phyloP scores from a whole-genome alignment of 2,329 filamentous ascomycete genomes.

The Lecanicillium sp. region DNA sequence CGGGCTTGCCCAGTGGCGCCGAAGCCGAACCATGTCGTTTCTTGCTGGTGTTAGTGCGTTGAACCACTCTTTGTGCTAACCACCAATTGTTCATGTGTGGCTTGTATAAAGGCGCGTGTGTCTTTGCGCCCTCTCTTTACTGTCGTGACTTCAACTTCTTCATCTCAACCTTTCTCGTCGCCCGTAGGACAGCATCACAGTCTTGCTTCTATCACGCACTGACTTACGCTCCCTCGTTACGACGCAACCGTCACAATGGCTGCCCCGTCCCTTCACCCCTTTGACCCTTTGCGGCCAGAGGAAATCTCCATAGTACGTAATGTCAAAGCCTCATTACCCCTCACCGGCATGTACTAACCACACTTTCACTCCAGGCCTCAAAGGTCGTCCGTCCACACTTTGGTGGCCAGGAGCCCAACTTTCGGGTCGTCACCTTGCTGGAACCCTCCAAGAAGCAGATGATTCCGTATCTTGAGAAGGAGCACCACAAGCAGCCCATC shows the following conservation, averaged over 20 bases:
- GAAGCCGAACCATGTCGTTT: no score
- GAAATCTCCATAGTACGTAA: conserved; percentile 17
- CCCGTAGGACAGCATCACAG: neutral
- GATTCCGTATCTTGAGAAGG: conserved; percentile 33
- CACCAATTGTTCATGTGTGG: no score
- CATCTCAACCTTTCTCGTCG: neutral
- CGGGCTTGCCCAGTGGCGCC: no score
- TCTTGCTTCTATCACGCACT: neutral
- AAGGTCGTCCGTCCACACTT: conserved; percentile 16
- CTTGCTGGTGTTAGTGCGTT: no score
- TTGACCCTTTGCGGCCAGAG: conserved; percentile 18
- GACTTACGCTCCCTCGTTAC: neutral
- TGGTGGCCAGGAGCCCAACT: conserved; percentile 22
- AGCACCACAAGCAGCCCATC: conserved; percentile 20
- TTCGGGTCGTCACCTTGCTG: conserved; percentile 40
- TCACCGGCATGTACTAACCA: neutral
- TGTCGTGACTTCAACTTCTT: neutral
- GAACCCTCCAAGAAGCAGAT: conserved; percentile 43
- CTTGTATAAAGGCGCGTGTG: neutral
- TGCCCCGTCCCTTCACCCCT: conserved; percentile 12
- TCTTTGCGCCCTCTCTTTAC: neutral
- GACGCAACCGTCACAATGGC: conserved; percentile 1
- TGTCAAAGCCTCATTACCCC: neutral
- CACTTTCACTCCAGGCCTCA: conserved; percentile 13
- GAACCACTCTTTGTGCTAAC: no score